Base-by-base conservation (phyloP, 1,284 basidiomycete genomes). In the Ceratobasidium sp. region DNA sequence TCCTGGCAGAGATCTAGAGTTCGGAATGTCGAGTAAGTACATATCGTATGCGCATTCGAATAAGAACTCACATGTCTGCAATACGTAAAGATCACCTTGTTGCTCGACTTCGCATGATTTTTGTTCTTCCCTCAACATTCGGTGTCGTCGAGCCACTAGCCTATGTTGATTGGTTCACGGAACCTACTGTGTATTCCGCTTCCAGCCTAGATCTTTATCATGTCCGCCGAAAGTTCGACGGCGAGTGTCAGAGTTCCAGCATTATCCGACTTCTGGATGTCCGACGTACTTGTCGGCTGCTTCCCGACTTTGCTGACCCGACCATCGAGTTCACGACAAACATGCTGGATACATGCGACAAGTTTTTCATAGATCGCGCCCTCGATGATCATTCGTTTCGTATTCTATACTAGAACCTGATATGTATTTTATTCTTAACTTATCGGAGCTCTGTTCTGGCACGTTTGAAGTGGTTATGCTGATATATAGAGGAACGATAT, bases 1-100 rank as follows among this genome's bases (percentile, higher is more conserved):
- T 23, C 58, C 58, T 6, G 20, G 17, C 17, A 61, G 58, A 15
- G 7, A 15, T 11, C 35, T 61, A 17, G 58, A 61, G 20, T 61
- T 61, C 20, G 58, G 58, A 3, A 61, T 61, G 58, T 61, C 58
- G 15, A 61, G 58, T 61, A 37, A 61, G 58, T 61, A 58, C 17
- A 58, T 2, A 10, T 17, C 49, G 20, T 20, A 20, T 26, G 17
- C 20, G n/a, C 8, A 51, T 13, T 13, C 49, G 15, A 26, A 51
- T 26, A n/a, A 51, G 23, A 2, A 45, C 42, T 26, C 28, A 58
- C 33, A 7, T 33, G 13, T 23, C 28, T n/a, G n/a, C n/a, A n/a
- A n/a, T n/a, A n/a, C n/a, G n/a, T n/a, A n/a, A n/a, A 61, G 58
- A 61, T 61, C 58, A 61, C 20, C 35, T 37, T 61, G 31, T 37